These are phyloP conservation scores for Pleurotus giganteus DNA, from an alignment of 768 basidiomycete genomes.

Conservation along the genomic window DNA sequence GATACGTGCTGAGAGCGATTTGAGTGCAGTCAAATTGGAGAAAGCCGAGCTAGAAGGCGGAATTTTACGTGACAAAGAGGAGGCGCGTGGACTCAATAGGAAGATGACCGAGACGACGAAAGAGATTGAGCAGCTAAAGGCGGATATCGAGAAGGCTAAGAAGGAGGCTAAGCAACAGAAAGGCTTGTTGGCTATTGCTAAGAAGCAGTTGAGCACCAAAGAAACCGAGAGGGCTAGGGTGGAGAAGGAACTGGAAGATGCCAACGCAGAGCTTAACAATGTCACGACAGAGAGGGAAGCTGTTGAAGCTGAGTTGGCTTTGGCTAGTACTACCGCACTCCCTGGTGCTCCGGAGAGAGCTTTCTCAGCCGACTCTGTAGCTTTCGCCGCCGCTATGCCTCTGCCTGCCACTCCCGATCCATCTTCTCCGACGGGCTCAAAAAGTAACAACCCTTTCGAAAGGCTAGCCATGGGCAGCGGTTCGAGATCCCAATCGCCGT, in stretches of 20 bases:
- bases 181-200: constrained; percentile 89
- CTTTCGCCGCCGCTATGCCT: constrained; percentile 68
- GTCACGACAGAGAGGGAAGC: constrained; percentile 55
- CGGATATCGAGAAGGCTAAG: constrained; percentile 80
- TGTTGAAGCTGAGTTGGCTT: constrained; percentile 49
- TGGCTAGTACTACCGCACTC: constrained; percentile 19
- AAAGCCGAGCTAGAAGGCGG: constrained; percentile 89
- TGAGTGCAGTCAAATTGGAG: constrained; percentile 85
- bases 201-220: constrained; percentile 86
- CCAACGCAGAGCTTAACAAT: constrained; percentile 48
- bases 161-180: constrained; percentile 97
- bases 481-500: constrained; percentile 60
- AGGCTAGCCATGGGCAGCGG: constrained; percentile 52
- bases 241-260: constrained; percentile 72
- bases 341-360: constrained; percentile 24
- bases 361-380: constrained; percentile 46
- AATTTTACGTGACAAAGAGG: constrained; percentile 91
- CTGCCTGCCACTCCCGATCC: constrained; percentile 70
- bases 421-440: constrained; percentile 49
- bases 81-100: constrained; percentile 80
- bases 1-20: constrained; percentile 88
- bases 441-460: constrained; percentile 94
- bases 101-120: constrained; percentile 79
- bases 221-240: constrained; percentile 73
- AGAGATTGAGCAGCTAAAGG: constrained; percentile 68